Conservation (phyloP, 768 basidiomycete genomes). For the Suillus americanus region DNA sequence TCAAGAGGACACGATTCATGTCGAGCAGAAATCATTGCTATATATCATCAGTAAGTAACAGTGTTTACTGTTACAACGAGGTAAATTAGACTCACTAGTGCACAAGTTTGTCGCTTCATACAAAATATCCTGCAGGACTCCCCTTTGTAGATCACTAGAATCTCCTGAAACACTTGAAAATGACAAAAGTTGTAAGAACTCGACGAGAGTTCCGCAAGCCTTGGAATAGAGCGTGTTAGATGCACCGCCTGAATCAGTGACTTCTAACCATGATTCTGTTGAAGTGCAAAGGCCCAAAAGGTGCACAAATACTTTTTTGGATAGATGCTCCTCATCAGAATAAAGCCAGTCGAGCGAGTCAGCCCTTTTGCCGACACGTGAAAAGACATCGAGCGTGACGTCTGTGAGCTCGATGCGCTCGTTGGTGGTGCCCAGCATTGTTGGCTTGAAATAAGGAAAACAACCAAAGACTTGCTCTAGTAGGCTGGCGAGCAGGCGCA, state of each 20-base stretch:
- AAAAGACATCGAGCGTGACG: slow-evolving; percentile 53
- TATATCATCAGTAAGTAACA: neutral
- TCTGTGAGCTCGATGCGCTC: slow-evolving; percentile 59
- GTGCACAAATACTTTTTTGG: slow-evolving; percentile 48
- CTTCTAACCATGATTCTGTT: slow-evolving; percentile 60
- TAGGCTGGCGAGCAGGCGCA: slow-evolving; percentile 48
- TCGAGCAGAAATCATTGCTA: neutral
- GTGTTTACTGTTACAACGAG: too few species aligned
- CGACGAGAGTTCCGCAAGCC: slow-evolving; percentile 42
- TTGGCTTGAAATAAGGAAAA: slow-evolving; percentile 53
- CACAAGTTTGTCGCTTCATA: slow-evolving; percentile 3
- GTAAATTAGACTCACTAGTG: neutral
- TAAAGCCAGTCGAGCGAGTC: slow-evolving; percentile 47
- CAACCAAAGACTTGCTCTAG: slow-evolving; percentile 51
- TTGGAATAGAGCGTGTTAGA: slow-evolving; percentile 51
- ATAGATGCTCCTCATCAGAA: slow-evolving; percentile 41
- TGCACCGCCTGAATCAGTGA: slow-evolving; percentile 40
- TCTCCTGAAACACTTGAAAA: neutral
- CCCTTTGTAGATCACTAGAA: slow-evolving; percentile 21
- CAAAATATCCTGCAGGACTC: slow-evolving; percentile 40
- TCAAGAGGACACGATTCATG: slow-evolving; percentile 37
- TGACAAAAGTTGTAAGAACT: slow-evolving; percentile 39
- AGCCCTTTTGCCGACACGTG: slow-evolving; percentile 42
- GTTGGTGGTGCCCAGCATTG: slow-evolving; percentile 53
- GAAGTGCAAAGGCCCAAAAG: slow-evolving; percentile 54